Base-by-base conservation (phyloP, 176 grass and related monocot species). In the Cocos nucifera region DNA sequence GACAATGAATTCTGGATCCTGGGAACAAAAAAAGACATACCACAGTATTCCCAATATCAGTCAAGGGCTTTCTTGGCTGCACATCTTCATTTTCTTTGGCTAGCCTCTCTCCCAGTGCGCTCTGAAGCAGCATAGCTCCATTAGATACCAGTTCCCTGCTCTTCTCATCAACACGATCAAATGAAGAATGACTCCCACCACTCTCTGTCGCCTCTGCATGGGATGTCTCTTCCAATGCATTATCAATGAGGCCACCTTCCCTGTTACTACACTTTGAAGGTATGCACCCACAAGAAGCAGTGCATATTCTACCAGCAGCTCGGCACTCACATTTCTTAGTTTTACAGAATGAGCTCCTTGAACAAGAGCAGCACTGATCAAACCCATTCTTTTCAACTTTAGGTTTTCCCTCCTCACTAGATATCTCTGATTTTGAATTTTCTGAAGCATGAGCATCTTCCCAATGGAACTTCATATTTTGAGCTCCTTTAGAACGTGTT, bases 281-380 rank as follows among this genome's bases (percentile, higher is more conserved):
- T 20, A 59, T 55, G 26, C 93, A 98, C 23, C 87, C 87, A 17
- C 93, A 98, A 2, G 44, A 66, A 26, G 20, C 22, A 25, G 75
- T 79, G 3, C 93, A 98, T 1, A 65, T 29, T 53, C 54, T 63
- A 25, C 87, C 76, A 54, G 52, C 53, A 57, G 70, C 78, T 53
- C 81, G 82, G 67, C 93, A 98, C 54, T 98, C 78, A 4, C 93
- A 98, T 51, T 75, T 83, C 39, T 78, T 88, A 2, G 93, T 98
- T 56, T 91, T 98, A 60, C 93, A 98, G 15, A 26, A 76, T 25
- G 93, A 92, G 4, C 0, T 17, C 65, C 74, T 75, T 12, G 75
- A 75, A 18, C 93, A 98, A 54, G 81, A 61, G 56, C 93, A 98
- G 57, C 93, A 82, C 17, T 73, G 63, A 15, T 52, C 61, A 23